These are phyloP conservation scores for Lavandula angustifolia DNA, from an alignment of 257 asterid genomes.

Conservation along the genomic window DNA sequence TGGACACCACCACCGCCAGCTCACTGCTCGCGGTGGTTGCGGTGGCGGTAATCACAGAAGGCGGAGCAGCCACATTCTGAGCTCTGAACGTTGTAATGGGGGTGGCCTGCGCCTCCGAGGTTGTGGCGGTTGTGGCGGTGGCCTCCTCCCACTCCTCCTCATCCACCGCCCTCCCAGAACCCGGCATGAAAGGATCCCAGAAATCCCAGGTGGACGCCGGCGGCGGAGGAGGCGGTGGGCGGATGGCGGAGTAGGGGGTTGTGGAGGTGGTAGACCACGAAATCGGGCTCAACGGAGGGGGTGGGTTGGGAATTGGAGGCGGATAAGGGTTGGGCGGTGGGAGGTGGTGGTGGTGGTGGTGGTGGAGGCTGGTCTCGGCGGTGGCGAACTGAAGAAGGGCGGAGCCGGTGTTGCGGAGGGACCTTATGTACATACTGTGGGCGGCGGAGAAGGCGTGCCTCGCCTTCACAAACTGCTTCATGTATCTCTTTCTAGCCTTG, in stretches of 20 bases:
- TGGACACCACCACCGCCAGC: slow-evolving; percentile 77
- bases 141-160: slow-evolving; percentile 87
- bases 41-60: slow-evolving; percentile 54
- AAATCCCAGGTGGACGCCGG: slow-evolving; percentile 78
- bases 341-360: slow-evolving; percentile 40
- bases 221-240: slow-evolving; percentile 69
- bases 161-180: slow-evolving; percentile 56
- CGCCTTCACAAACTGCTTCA: slow-evolving; percentile 89
- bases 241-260: slow-evolving; percentile 52
- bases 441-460: slow-evolving; percentile 85
- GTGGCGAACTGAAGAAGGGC: slow-evolving; percentile 87
- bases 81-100: slow-evolving; percentile 46
- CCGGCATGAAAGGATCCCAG: slow-evolving; percentile 91
- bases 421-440: slow-evolving; percentile 73
- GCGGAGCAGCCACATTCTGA: slow-evolving; percentile 64
- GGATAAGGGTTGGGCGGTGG: slow-evolving; percentile 34
- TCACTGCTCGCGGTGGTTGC: slow-evolving; percentile 60
- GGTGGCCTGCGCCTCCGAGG: slow-evolving; percentile 63
- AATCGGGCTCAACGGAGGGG: slow-evolving; percentile 64
- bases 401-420: slow-evolving; percentile 77
- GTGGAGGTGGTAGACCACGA: slow-evolving; percentile 62
- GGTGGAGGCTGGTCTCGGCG: slow-evolving; percentile 75
- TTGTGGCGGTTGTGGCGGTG: slow-evolving; percentile 35
- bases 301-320: slow-evolving; percentile 46
- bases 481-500: slow-evolving; percentile 75